phyloP scores from a whole-genome alignment of 495 filamentous ascomycete species.

The Echria macrotheca region DNA sequence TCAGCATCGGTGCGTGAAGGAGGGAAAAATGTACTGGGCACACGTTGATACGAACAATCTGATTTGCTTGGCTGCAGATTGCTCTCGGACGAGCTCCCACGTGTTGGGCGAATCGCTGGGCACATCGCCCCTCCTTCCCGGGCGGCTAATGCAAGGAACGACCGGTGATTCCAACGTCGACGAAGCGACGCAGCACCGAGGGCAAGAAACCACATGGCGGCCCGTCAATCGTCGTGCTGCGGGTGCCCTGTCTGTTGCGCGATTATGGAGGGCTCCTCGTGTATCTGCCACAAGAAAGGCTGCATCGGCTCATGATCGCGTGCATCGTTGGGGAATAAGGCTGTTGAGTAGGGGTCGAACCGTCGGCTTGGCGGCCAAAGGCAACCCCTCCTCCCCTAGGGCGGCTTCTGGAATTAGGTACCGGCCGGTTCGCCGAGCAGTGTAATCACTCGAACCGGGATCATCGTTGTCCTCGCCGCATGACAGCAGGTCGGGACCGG shows the following conservation, averaged over 20 bases:
- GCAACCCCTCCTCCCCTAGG: no score
- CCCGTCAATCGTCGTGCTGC: conserved; percentile 7
- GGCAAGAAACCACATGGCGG: conserved; percentile 12
- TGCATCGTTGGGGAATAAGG: no score
- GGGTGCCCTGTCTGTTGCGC: conserved; percentile 3
- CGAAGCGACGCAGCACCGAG: neutral
- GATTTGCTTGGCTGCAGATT: conserved; percentile 1
- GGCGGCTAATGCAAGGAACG: conserved; percentile 19
- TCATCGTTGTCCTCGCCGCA: conserved; percentile 6
- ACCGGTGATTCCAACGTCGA: conserved; percentile 1
- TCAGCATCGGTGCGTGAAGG: no score
- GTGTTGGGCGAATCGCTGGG: conserved; percentile 5
- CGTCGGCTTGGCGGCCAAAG: no score
- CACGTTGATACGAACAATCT: neutral
- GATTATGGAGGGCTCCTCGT: conserved; percentile 9
- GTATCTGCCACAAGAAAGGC: conserved; percentile 7
- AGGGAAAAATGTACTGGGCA: no score
- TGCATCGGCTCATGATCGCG: conserved; percentile 1
- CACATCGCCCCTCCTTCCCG: conserved; percentile 1
- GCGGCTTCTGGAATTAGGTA: no score
- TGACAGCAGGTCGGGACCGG: conserved; percentile 2
- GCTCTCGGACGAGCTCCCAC: neutral
- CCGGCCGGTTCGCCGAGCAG: neutral
- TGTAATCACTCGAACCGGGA: neutral
- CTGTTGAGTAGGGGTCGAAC: no score